Evolutionary conservation across 1,284 basidiomycete species (phyloP), one percentile per base, ranked within the genome.

Genomic region (Malassezia vespertilionis): DNA sequence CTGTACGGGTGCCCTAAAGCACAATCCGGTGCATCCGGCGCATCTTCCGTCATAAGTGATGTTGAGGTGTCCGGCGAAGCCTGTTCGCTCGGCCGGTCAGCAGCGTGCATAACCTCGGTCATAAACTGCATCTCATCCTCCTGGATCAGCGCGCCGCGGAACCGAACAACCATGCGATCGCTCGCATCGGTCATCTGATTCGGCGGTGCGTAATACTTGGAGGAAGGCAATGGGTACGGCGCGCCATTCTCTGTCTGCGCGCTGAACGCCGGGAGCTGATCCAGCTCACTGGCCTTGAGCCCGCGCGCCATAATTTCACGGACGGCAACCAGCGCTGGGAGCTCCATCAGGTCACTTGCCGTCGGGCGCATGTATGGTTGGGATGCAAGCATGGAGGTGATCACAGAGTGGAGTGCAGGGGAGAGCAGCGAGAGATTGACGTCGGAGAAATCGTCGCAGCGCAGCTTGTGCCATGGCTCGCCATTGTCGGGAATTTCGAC

Each of bases 401-500:
- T 58, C 33, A 71, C 39, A 9, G 58, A 40, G 24, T 63, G 52
- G 42, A 72, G 52, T 12, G 63, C 53, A 5, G 61, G 59, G 39
- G 58, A 64, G 21, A 83, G 79, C n/a, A 78, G 76, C 8, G 75
- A 71, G 2, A 80, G 72, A 68, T 89, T 83, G 43, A 95, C 82
- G 64, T 90, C 86, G 38, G 81, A 80, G 67, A 95, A 88, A 74
- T 99, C 86, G 72, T 93, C 85, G 49, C 80, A 80, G 40, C 93
- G 82, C 33, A 97, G 77, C 58, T 85, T 82, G 63, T 93, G 88
- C 93, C 93, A 99, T 1, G 84, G 79, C 56, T 86, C 86, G 61
- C 95, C 91, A 80, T 90, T 77, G 73, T 91, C 88, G 65, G 93
- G 93, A 28, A 99, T 84, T 52, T 91, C 81, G 58, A 97, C 89